A percentile compares a stretch with the other conserved stretches of the same genome.
These are phyloP conservation scores for Passalora sequoiae DNA, from an alignment of 2,329 filamentous ascomycete species.

Conservation along the genomic window DNA sequence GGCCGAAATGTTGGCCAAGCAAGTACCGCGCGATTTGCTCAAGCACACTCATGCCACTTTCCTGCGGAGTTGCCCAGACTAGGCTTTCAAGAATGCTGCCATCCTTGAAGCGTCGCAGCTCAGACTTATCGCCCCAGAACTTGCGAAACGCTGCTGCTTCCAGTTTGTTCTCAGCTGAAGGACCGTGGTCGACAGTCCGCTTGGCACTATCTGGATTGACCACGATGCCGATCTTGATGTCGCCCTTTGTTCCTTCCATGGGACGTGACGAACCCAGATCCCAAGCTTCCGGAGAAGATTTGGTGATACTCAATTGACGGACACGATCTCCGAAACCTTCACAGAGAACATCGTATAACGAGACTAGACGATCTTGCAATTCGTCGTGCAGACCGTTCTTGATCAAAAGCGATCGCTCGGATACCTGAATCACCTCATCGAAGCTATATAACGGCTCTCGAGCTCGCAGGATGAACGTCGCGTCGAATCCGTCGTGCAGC, in stretches of 20 bases:
- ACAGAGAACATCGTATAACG: constrained; percentile 60
- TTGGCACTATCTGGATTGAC: constrained; percentile 68
- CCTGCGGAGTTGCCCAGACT: constrained; percentile 65
- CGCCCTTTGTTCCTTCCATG: constrained; percentile 25
- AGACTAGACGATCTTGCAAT: constrained; percentile 26
- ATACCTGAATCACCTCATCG: constrained; percentile 48
- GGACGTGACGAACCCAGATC: constrained; percentile 30
- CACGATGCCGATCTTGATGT: constrained; percentile 61
- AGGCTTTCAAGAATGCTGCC: constrained; percentile 90
- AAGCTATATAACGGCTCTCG: constrained; percentile 50
- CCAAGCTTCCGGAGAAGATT: constrained; percentile 32
- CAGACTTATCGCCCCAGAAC: constrained; percentile 93
- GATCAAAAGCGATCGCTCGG: constrained; percentile 8
- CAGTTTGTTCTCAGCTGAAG: constrained; percentile 76
- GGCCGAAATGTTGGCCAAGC: constrained; percentile 63
- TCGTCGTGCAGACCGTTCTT: not conserved
- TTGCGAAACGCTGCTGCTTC: constrained; percentile 75
- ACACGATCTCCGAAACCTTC: constrained; percentile 72
- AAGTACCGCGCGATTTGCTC: constrained; percentile 74
- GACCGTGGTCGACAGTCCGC: constrained; percentile 81
- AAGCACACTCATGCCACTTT: constrained; percentile 57
- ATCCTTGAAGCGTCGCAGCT: constrained; percentile 90
- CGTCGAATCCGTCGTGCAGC: constrained; percentile 72
- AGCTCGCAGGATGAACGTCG: constrained; percentile 67
- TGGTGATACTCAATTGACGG: constrained; percentile 53